Evolutionary conservation across 768 basidiomycete species (phyloP), one percentile per base, ranked within the genome.

Genomic region (Mycena galopus): DNA sequence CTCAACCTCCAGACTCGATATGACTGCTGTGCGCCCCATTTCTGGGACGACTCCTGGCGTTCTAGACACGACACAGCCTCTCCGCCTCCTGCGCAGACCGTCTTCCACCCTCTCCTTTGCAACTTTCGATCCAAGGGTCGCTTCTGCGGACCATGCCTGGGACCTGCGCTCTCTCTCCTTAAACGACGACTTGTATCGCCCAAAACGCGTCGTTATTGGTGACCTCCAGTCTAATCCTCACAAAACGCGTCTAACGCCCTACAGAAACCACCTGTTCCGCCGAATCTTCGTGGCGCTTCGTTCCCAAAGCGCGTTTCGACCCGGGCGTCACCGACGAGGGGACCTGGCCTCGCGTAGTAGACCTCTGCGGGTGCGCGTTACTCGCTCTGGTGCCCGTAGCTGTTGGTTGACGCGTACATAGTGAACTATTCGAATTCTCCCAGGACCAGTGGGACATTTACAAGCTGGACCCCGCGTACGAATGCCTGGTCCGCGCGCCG

Each of bases 371-470:
- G 94, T 94, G 76, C 83, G 90, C 79, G 29, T 35, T 58, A 64
- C n/a, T 39, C 44, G 19, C 56, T 59, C 44, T 30, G 53, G 23
- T 39, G 57, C 19, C 42, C 69, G 57, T 47, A 50, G 59, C 56
- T 66, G 10, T 75, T 71, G 69, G 27, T 60, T 76, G 50, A 65
- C 67, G 66, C 71, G 44, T 29, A n/a, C 72, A 64, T 71, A 92
- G 91, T 12, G 82, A 88, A 80, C 78, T 80, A 1, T 80, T 88
- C 63, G 79, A 87, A 69, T 88, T 88, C 77, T 87, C 88, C 23
- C 92, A 92, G 78, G 93, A 95, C 39, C 93, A 94, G 79, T 95
- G 94, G 94, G 94, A 95, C 72, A 90, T 95, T 32, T 92, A 94
- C 82, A 95, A 94, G 78, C 86, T 95, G 10, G 94, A 95, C 77